These are phyloP conservation scores for Mycena pura DNA, from an alignment of 768 basidiomycete species.

Conservation along the genomic window DNA sequence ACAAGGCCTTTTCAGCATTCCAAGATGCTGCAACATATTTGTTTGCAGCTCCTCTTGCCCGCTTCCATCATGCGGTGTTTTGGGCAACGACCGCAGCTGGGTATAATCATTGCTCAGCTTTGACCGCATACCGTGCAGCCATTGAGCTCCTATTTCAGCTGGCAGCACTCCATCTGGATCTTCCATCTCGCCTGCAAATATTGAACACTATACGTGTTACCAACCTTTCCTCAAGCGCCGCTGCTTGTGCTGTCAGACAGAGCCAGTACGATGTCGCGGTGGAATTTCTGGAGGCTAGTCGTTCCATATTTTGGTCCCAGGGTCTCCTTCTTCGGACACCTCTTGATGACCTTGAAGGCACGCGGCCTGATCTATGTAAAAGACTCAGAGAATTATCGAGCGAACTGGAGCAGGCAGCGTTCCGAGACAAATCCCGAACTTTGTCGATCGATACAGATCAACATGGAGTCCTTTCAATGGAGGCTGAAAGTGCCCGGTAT, in stretches of 20 bases:
- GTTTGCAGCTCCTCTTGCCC: neutral
- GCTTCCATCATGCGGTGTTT: neutral
- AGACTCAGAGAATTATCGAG: neutral
- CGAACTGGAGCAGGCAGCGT: constrained; percentile 5
- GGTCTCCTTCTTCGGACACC: constrained; percentile 7
- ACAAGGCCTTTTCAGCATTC: constrained; percentile 1
- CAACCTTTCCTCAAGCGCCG: neutral
- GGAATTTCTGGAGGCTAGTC: constrained; percentile 12
- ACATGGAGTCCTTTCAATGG: constrained; percentile 18
- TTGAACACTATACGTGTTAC: neutral
- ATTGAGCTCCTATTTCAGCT: constrained; percentile 2
- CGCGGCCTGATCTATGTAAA: neutral
- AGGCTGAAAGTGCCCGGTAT: constrained; percentile 27
- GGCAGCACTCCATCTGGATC: constrained; percentile 6
- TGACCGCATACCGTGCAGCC: neutral
- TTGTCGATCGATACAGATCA: no score
- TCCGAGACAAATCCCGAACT: constrained; percentile 15
- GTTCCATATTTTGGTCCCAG: constrained; percentile 15
- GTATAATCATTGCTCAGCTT: neutral
- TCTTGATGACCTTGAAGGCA: neutral
- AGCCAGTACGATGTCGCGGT: neutral
- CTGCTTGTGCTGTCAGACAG: neutral
- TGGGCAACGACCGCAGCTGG: neutral
- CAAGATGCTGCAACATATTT: neutral
- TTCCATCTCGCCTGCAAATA: neutral